These are phyloP conservation scores for Cystobasidium tubakii DNA, from an alignment of 768 basidiomycete species.

Conservation along the genomic window DNA sequence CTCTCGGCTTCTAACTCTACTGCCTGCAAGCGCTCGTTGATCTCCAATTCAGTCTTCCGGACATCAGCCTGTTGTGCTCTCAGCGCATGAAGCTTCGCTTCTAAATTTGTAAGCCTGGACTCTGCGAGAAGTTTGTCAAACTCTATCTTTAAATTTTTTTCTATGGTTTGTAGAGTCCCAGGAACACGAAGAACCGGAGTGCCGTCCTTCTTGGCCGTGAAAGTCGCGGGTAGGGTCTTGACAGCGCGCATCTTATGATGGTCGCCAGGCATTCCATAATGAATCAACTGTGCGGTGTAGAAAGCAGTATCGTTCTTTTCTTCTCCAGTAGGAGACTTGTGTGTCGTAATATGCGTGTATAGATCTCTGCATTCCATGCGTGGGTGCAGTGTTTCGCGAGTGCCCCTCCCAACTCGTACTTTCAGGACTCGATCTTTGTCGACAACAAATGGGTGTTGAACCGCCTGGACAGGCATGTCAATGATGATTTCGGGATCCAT, in stretches of 20 bases:
- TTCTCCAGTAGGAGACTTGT: background rate
- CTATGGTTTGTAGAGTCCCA: background rate
- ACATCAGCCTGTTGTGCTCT: no score
- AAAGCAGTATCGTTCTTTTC: background rate
- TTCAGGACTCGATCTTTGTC: background rate
- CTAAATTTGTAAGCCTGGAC: no score
- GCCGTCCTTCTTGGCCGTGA: background rate
- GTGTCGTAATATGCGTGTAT: background rate
- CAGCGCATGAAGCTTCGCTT: no score
- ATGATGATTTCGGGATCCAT: background rate
- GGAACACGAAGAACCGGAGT: background rate
- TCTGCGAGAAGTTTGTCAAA: background rate
- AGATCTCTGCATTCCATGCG: background rate
- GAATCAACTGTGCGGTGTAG: background rate
- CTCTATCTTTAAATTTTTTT: background rate
- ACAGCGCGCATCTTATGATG: background rate
- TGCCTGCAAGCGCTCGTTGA: no score
- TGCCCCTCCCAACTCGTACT: background rate
- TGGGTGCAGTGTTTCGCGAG: background rate
- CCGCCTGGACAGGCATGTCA: background rate
- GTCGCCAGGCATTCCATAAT: background rate
- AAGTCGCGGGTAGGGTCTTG: background rate
- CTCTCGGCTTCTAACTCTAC: no score
- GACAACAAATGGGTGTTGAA: background rate
- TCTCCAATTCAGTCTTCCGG: no score